Evolutionary conservation across 129 eudicot species (phyloP).

Genomic region (Centrapalus pauciflorus): DNA sequence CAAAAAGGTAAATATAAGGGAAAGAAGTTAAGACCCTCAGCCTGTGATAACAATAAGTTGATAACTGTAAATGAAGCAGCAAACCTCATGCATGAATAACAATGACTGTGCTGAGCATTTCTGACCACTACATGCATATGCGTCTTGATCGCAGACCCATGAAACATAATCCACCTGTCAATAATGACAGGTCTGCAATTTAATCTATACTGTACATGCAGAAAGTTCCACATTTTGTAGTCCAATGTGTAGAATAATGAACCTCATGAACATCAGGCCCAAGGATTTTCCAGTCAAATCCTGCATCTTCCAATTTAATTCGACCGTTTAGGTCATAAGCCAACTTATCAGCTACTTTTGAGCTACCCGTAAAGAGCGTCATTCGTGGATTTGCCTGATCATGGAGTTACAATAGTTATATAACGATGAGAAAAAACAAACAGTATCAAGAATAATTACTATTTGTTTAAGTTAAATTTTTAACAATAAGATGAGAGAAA

Average conservation of each 20-base stretch:
- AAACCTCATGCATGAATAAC: constrained; percentile 80
- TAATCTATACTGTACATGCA: neutral
- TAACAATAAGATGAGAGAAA: too few relatives aligned
- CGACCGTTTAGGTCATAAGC: constrained; percentile 75
- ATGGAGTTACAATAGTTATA: neutral
- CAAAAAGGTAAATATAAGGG: neutral
- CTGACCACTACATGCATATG: constrained; percentile 93
- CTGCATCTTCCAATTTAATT: constrained; percentile 88
- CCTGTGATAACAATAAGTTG: neutral
- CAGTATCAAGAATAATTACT: too few relatives aligned
- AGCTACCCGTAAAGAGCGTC: constrained; percentile 92
- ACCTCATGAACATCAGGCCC: constrained; percentile 96
- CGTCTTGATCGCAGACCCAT: constrained; percentile 99
- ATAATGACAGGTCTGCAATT: neutral
- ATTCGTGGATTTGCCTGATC: constrained; percentile 81
- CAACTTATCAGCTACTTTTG: constrained; percentile 74
- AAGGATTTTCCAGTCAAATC: constrained; percentile 93
- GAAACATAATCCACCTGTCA: constrained; percentile 85
- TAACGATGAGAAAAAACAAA: too few relatives aligned
- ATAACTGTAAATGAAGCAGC: neutral
- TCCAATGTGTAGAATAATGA: neutral
- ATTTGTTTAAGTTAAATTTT: too few relatives aligned
- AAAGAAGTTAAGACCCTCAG: too few relatives aligned
- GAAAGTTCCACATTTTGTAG: neutral
- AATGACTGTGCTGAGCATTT: constrained; percentile 92